These are phyloP conservation scores for Eimeria necatrix DNA, from an alignment of 169 alveolate species.

Conservation along the genomic window DNA sequence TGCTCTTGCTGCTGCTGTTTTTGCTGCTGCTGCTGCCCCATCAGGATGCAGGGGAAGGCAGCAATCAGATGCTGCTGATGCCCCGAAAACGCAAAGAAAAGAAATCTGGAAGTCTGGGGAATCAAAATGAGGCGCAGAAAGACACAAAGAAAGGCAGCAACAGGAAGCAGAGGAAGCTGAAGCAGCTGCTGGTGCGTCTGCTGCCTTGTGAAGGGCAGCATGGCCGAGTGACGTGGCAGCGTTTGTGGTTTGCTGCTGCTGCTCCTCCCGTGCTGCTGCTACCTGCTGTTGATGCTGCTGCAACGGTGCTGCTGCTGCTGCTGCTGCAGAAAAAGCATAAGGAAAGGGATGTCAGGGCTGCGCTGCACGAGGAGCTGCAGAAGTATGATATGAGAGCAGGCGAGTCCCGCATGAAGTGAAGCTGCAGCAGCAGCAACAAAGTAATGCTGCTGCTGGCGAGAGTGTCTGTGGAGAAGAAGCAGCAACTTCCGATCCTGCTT, in stretches of 20 bases:
- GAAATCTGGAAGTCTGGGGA: neutral
- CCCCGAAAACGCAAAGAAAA: conserved; percentile 25
- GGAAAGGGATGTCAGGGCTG: conserved; percentile 11
- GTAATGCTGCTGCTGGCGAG: neutral
- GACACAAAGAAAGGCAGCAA: neutral
- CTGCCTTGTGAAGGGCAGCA: no score
- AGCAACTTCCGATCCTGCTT: neutral
- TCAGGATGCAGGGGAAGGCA: conserved; percentile 35
- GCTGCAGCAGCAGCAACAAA: neutral
- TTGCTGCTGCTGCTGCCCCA: neutral
- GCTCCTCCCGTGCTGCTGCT: neutral
- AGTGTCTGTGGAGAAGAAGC: neutral
- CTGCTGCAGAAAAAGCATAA: conserved; percentile 63
- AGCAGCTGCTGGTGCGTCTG: conserved; percentile 50
- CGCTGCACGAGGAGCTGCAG: conserved; percentile 38
- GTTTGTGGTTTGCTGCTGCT: neutral
- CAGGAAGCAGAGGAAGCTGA: conserved; percentile 49
- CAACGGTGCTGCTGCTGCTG: neutral
- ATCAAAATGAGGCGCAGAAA: neutral
- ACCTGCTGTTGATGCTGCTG: neutral
- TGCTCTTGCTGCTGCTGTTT: neutral
- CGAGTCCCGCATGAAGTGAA: neutral
- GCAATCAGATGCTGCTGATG: conserved; percentile 60
- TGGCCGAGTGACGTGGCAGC: no score
- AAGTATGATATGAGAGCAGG: neutral